Conservation (phyloP, 2,329 filamentous ascomycete species). For the Neoascochyta sp. region DNA sequence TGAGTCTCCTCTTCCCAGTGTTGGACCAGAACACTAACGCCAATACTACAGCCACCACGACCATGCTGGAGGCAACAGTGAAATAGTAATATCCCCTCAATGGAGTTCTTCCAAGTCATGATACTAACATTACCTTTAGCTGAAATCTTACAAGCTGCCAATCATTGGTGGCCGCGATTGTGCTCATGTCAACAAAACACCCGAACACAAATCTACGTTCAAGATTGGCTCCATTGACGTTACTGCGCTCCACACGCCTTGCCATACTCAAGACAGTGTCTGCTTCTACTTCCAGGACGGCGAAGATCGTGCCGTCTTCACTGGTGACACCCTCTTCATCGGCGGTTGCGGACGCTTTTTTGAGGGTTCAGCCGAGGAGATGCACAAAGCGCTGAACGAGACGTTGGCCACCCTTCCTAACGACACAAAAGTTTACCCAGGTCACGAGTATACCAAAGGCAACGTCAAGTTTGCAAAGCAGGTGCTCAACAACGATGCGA, state of each 20-base stretch:
- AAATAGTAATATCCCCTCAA: constrained; percentile 58
- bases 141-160: constrained; percentile 61
- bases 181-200: constrained; percentile 72
- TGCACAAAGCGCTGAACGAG: constrained; percentile 89
- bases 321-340: constrained; percentile 93
- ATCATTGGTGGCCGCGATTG: constrained; percentile 90
- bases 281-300: constrained; percentile 90
- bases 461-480: constrained; percentile 86
- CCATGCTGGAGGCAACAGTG: constrained; percentile 86
- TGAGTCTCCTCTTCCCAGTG: constrained; percentile 47
- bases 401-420: constrained; percentile 76
- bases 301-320: constrained; percentile 77
- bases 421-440: constrained; percentile 89
- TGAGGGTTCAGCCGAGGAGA: constrained; percentile 77
- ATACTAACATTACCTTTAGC: constrained; percentile 35
- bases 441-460: constrained; percentile 96
- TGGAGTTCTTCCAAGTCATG: not conserved
- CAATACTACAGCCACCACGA: constrained; percentile 78
- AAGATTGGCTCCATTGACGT: constrained; percentile 79
- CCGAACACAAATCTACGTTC: constrained; percentile 71
- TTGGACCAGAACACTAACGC: constrained; percentile 6
- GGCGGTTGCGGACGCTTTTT: constrained; percentile 95
- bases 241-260: constrained; percentile 89
- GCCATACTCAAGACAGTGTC: constrained; percentile 97
- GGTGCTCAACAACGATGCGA: constrained; percentile 63